phyloP scores from a whole-genome alignment of 1,284 basidiomycete species.

The Ceratobasidium sp. region DNA sequence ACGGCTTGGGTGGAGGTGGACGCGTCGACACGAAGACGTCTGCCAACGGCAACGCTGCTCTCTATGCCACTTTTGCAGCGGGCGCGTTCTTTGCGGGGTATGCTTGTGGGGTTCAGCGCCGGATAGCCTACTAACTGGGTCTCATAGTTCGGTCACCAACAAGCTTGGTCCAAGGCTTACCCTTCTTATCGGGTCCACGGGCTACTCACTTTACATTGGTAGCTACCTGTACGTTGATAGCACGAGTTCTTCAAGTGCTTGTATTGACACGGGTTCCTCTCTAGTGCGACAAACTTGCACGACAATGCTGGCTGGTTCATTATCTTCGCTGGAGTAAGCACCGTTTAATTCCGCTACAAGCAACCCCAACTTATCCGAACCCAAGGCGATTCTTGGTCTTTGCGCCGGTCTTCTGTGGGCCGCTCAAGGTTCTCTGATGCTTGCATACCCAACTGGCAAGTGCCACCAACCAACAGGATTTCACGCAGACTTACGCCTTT shows the following conservation, averaged over 20 bases:
- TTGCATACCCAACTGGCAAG: constrained; percentile 75
- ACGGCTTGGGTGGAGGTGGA: constrained; percentile 73
- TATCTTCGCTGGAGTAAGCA: constrained; percentile 70
- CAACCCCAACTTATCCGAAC: neutral
- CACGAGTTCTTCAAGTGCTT: constrained; percentile 51
- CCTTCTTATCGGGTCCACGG: constrained; percentile 75
- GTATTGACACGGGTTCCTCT: constrained; percentile 26
- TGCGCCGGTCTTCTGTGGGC: constrained; percentile 90
- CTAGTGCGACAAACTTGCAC: constrained; percentile 76
- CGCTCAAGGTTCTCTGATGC: constrained; percentile 85
- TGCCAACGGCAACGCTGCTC: constrained; percentile 71
- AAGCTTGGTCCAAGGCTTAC: constrained; percentile 79
- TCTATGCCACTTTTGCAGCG: constrained; percentile 75
- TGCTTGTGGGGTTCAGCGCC: constrained; percentile 8
- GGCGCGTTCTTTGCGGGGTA: constrained; percentile 53
- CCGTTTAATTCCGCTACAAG: neutral
- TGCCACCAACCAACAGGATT: neutral
- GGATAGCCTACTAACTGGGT: neutral
- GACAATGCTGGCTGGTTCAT: constrained; percentile 71
- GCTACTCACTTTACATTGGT: constrained; percentile 80
- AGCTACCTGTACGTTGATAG: constrained; percentile 68
- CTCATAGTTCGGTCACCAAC: constrained; percentile 76
- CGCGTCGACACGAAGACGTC: constrained; percentile 70
- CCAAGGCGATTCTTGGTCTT: constrained; percentile 76
- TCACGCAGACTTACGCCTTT: neutral